Percentiles rank a stretch among this genome's conserved stretches.
phyloP scores from a whole-genome alignment of 257 asterid genomes.

The Prunella vulgaris region DNA sequence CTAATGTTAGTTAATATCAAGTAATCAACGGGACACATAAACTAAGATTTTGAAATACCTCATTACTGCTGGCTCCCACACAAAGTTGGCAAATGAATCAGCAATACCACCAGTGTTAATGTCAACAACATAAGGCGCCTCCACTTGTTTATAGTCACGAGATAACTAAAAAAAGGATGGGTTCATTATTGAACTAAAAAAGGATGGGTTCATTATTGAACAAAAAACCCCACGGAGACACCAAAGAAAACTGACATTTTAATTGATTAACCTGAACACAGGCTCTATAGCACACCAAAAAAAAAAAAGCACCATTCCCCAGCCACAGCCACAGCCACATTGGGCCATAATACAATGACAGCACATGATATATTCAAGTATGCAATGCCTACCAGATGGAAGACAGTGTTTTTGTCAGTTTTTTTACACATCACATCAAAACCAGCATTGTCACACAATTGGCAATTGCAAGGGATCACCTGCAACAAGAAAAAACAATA shows the following conservation, averaged over 20 bases:
- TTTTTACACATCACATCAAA: constrained; percentile 41
- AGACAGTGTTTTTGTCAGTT: constrained; percentile 42
- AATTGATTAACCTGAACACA: not conserved
- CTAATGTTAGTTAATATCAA: too few relatives aligned
- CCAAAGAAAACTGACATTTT: not conserved
- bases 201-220: too few relatives aligned
- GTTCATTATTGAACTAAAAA: not conserved
- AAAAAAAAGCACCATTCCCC: not conserved
- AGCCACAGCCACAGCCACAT: too few relatives aligned
- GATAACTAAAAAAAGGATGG: not conserved
- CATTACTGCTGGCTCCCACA: constrained; percentile 88
- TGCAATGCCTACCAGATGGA: constrained; percentile 27
- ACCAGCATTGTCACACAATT: constrained; percentile 40
- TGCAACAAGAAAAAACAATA: constrained; percentile 10
- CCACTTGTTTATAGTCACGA: constrained; percentile 30
- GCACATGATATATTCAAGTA: not conserved
- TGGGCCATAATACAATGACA: not conserved
- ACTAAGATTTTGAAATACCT: too few relatives aligned
- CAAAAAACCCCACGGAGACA: not conserved
- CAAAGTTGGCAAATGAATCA: constrained; percentile 74
- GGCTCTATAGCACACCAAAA: not conserved
- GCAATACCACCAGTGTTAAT: constrained; percentile 54
- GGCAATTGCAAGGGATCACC: constrained; percentile 36
- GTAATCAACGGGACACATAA: too few relatives aligned
- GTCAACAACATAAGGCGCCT: constrained; percentile 44